Base-by-base conservation (phyloP, 768 basidiomycete genomes). In the Amylocystis lapponica region DNA sequence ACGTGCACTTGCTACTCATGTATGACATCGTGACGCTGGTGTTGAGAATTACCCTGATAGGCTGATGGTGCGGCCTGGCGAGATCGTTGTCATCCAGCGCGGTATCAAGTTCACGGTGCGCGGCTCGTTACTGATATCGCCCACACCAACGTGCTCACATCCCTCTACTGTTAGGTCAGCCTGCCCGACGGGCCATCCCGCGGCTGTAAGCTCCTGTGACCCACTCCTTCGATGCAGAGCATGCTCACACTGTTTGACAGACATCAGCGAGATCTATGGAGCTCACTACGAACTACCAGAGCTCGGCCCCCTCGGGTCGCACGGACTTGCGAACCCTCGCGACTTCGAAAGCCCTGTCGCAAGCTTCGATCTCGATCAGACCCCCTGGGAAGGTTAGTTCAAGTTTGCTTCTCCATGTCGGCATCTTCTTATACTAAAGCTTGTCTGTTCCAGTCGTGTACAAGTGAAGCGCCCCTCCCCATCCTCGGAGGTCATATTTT, bases 271-370 rank as follows among this genome's bases (percentile, higher is more conserved):
- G 53, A 73, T 83, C 21, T 85, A 70, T 40, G 80, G 81, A 17
- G 66, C 72, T 5, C 81, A 82, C 54, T 85, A 77, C 52, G 62
- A 69, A 32, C 69, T 83, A 13, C 81, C 81, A 3, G 78, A 82
- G 38, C 70, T 83, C 6, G 81, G 83, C 3, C 79, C 81, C 14
- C 63, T 84, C 13, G 81, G 82, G 14, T 72, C 74, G 5, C 72
- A 81, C 51, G 81, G 81, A 8, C 67, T 85, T n/a, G 81, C 83
- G 1, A 78, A 80, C 48, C 50, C 72, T 20, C 70, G 80, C 25
- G 83, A 83, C 56, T 83, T 85, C 46, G 78, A 82, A 57, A 63
- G 56, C 36, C 82, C 81, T 0, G 58, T 82, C n/a, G 81, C 82
- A 3, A 70, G 66, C 43, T 83, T 83, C 55, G 80, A 83, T 38